Evolutionary conservation across 768 basidiomycete genomes (phyloP).

Genomic region (Termitomyces heimii): DNA sequence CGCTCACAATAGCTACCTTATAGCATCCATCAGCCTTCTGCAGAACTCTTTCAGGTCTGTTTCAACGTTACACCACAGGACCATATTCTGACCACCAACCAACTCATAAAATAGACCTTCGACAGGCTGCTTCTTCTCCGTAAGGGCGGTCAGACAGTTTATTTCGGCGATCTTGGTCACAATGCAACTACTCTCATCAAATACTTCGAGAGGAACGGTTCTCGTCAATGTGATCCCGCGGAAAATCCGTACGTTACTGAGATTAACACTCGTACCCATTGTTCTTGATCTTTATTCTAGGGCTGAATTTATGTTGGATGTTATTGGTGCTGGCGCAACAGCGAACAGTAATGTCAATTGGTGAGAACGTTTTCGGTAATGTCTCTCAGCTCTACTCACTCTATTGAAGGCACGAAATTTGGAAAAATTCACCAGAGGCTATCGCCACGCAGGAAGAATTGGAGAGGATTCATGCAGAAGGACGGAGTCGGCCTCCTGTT

Average conservation of each 20-base stretch:
- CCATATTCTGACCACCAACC: background rate
- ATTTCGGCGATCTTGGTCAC: constrained; percentile 67
- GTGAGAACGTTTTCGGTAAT: constrained; percentile 33
- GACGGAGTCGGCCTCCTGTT: constrained; percentile 36
- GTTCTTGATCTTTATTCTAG: constrained; percentile 22
- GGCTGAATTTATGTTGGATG: constrained; percentile 61
- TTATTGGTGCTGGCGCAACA: constrained; percentile 69
- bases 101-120: constrained; percentile 40
- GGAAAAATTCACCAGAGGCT: constrained; percentile 40
- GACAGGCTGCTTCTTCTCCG: constrained; percentile 73
- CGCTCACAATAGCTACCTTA: background rate
- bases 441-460: constrained; percentile 26
- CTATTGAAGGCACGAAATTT: constrained; percentile 22
- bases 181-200: constrained; percentile 55
- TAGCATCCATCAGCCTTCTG: constrained; percentile 56
- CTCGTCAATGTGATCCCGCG: constrained; percentile 48
- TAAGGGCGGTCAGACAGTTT: constrained; percentile 72
- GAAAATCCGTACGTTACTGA: constrained; percentile 63
- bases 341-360: constrained; percentile 49
- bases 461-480: constrained; percentile 44
- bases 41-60: constrained; percentile 68
- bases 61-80: background rate
- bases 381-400: constrained; percentile 22
- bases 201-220: constrained; percentile 76
- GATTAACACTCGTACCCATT: background rate